phyloP scores from a whole-genome alignment of 352 stramenopile genomes.

The Phytophthora kernoviae region DNA sequence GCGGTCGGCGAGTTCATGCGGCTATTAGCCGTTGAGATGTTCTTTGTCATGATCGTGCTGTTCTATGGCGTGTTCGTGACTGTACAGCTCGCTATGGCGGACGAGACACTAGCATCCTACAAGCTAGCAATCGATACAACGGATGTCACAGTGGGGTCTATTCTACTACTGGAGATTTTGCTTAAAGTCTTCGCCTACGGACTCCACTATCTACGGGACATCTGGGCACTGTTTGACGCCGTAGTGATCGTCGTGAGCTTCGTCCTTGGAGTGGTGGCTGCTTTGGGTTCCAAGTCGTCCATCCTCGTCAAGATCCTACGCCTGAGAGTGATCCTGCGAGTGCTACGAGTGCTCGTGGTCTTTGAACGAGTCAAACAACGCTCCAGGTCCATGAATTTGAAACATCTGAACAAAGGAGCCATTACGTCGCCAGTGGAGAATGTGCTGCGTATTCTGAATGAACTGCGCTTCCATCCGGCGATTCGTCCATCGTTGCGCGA shows the following conservation, averaged over 20 bases:
- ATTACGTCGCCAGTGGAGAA: constrained; percentile 84
- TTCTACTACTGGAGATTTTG: constrained; percentile 79
- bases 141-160: constrained; percentile 84
- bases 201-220: constrained; percentile 59
- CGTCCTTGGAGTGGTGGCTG: constrained; percentile 68
- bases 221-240: constrained; percentile 83
- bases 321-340: constrained; percentile 76
- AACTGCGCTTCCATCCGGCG: constrained; percentile 79
- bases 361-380: constrained; percentile 87
- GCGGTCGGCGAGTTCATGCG: constrained; percentile 82
- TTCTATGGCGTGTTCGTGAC: constrained; percentile 86
- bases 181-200: constrained; percentile 86
- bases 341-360: constrained; percentile 84
- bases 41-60: constrained; percentile 90
- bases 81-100: constrained; percentile 79
- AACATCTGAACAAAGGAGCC: constrained; percentile 56
- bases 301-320: constrained; percentile 76
- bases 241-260: constrained; percentile 84
- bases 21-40: constrained; percentile 83
- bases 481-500: constrained; percentile 53
- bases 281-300: constrained; percentile 54
- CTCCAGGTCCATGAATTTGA: constrained; percentile 75
- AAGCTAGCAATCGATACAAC: constrained; percentile 78
- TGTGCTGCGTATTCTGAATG: constrained; percentile 73
- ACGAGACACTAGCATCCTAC: constrained; percentile 54